Conservation (phyloP, 352 stramenopile genomes). For the Pythium periplocum region DNA sequence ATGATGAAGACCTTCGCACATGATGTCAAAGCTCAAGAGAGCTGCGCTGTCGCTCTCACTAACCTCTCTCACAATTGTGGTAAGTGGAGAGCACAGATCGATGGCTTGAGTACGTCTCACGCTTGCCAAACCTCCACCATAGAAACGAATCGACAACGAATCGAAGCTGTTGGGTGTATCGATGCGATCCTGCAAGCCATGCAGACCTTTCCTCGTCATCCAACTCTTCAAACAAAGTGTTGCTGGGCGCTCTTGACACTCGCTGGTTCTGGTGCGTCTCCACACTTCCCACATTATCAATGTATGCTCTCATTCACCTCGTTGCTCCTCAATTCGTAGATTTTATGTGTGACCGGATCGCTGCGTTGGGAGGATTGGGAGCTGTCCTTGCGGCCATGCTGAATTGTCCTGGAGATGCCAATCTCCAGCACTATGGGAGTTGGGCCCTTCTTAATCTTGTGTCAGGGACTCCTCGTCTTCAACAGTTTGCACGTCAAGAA, state of each 20-base stretch:
- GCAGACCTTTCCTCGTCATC: slow-evolving; percentile 73
- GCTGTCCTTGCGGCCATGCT: slow-evolving; percentile 71
- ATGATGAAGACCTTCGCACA: slow-evolving; percentile 57
- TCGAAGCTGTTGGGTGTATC: slow-evolving; percentile 63
- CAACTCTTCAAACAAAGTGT: slow-evolving; percentile 65
- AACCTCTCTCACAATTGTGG: slow-evolving; percentile 86
- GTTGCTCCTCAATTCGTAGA: slow-evolving; percentile 24
- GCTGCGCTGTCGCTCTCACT: slow-evolving; percentile 67
- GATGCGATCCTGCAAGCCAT: slow-evolving; percentile 82
- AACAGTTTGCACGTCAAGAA: slow-evolving; percentile 53
- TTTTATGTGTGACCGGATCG: slow-evolving; percentile 61
- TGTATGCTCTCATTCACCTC: background rate
- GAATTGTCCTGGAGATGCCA: slow-evolving; percentile 52
- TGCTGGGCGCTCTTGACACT: slow-evolving; percentile 85
- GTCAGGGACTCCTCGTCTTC: slow-evolving; percentile 36
- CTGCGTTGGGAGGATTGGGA: slow-evolving; percentile 50
- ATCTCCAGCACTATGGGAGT: slow-evolving; percentile 58
- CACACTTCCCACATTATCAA: no score
- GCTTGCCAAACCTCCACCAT: slow-evolving; percentile 13
- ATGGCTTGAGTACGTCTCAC: background rate
- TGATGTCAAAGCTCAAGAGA: slow-evolving; percentile 65
- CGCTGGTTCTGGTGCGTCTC: slow-evolving; percentile 48
- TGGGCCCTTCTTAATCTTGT: slow-evolving; percentile 74
- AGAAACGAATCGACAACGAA: slow-evolving; percentile 83
- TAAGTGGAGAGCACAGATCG: slow-evolving; percentile 13